Conservation (phyloP, 257 asterid species). For the Mentha longifolia region DNA sequence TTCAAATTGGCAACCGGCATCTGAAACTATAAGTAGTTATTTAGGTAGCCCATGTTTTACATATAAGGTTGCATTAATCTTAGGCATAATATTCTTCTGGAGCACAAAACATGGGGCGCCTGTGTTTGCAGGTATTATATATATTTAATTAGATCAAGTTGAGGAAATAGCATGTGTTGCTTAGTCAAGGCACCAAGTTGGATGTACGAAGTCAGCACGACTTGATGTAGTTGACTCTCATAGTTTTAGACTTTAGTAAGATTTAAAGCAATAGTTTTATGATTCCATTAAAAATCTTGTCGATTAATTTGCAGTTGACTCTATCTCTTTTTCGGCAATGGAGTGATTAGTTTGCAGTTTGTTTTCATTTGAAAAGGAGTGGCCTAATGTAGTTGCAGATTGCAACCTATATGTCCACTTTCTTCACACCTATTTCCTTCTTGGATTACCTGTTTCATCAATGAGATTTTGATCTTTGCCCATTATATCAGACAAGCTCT, state of each 20-base stretch:
- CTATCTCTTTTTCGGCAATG: neutral
- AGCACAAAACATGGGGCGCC: neutral
- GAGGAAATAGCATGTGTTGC: neutral
- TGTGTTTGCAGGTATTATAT: neutral
- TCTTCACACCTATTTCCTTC: neutral
- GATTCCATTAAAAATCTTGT: neutral
- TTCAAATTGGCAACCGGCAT: neutral
- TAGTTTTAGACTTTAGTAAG: neutral
- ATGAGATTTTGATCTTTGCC: neutral
- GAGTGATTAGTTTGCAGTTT: neutral
- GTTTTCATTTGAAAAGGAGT: neutral
- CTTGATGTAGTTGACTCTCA: neutral
- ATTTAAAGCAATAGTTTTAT: neutral
- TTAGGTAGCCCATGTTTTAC: neutral
- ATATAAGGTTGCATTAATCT: neutral
- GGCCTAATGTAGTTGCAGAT: neutral
- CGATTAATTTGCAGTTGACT: neutral
- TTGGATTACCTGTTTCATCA: neutral
- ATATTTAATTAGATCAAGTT: no score
- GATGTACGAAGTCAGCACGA: neutral
- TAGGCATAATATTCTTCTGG: neutral
- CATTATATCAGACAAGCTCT: neutral
- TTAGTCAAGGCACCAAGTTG: neutral
- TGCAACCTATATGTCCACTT: conserved; percentile 7
- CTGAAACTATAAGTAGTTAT: neutral